Evolutionary conservation across 192 early-diverging fungal genomes (phyloP).

Genomic region (Entomortierella beljakovae): DNA sequence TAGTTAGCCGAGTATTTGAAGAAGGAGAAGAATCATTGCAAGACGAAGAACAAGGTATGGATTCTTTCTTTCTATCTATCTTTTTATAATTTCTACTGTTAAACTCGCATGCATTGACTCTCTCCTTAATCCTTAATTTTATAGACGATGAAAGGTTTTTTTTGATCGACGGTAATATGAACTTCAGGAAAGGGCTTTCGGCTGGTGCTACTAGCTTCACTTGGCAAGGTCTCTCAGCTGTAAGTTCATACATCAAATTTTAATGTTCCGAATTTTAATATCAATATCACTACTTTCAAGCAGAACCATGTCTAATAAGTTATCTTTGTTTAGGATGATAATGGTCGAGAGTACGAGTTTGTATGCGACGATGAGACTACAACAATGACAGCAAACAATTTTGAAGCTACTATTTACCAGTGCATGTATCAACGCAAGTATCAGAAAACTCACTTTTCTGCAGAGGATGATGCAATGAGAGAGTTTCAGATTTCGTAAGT

Average conservation of each 20-base stretch:
- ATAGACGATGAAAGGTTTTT: slow-evolving; percentile 79
- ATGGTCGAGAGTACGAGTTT: slow-evolving; percentile 57
- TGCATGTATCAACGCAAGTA: slow-evolving; percentile 74
- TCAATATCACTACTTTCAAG: too few relatives aligned
- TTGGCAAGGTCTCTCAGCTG: slow-evolving; percentile 67
- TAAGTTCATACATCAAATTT: too few relatives aligned
- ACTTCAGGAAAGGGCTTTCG: slow-evolving; percentile 56
- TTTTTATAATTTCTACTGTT: neutral
- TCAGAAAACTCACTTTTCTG: slow-evolving; percentile 58
- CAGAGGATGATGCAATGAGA: slow-evolving; percentile 63
- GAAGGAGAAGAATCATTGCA: slow-evolving; percentile 79
- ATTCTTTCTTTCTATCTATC: neutral
- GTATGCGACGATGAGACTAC: slow-evolving; percentile 58
- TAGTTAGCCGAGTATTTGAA: slow-evolving; percentile 78
- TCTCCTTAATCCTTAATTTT: too few relatives aligned
- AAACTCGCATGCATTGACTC: too few relatives aligned
- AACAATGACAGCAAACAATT: slow-evolving; percentile 53
- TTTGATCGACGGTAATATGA: slow-evolving; percentile 69
- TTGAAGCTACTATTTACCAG: slow-evolving; percentile 71
- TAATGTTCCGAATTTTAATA: too few relatives aligned
- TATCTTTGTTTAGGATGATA: slow-evolving; percentile 48
- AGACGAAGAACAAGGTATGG: slow-evolving; percentile 59
- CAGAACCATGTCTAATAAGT: too few relatives aligned
- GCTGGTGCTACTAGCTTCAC: slow-evolving; percentile 55
- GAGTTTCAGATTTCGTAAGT: slow-evolving; percentile 59